These are phyloP conservation scores for Exsudoporus floridanus DNA, from an alignment of 1,284 basidiomycete species.

Conservation along the genomic window DNA sequence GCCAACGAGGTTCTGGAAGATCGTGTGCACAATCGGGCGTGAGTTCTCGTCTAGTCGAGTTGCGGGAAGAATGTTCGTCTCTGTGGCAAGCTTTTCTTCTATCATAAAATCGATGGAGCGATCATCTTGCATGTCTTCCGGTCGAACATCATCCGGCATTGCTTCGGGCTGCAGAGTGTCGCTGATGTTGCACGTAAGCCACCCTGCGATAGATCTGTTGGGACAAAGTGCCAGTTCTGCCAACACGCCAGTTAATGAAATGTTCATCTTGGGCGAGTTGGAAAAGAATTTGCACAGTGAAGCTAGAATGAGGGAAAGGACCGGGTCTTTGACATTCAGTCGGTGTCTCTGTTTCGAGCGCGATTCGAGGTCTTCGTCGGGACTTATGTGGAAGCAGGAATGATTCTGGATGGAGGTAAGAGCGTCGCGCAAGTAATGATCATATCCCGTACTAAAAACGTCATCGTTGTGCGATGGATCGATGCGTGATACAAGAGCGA, in stretches of 20 bases:
- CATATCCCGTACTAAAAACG: conserved; percentile 82
- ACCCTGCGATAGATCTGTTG: conserved; percentile 82
- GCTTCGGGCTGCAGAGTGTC: conserved; percentile 33
- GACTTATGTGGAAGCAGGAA: conserved; percentile 50
- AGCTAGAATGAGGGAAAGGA: conserved; percentile 72
- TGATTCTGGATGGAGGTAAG: conserved; percentile 67
- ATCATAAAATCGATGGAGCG: conserved; percentile 75
- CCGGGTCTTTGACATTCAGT: conserved; percentile 76
- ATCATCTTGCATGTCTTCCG: conserved; percentile 59
- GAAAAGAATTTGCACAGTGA: conserved; percentile 78
- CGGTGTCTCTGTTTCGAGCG: conserved; percentile 60
- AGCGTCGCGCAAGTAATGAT: conserved; percentile 82
- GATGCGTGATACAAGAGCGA: conserved; percentile 75
- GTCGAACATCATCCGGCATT: conserved; percentile 19
- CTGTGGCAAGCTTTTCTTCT: conserved; percentile 61
- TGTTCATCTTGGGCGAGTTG: conserved; percentile 84
- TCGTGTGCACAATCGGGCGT: conserved; percentile 75
- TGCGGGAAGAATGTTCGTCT: conserved; percentile 59
- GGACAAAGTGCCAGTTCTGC: conserved; percentile 80
- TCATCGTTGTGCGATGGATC: conserved; percentile 73
- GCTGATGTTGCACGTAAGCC: conserved; percentile 70
- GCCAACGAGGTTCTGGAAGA: conserved; percentile 74
- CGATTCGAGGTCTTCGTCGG: conserved; percentile 39
- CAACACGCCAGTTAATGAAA: conserved; percentile 83
- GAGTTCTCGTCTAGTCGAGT: conserved; percentile 67